Base-by-base conservation (phyloP, 768 basidiomycete species). In the Lentinula sp. region DNA sequence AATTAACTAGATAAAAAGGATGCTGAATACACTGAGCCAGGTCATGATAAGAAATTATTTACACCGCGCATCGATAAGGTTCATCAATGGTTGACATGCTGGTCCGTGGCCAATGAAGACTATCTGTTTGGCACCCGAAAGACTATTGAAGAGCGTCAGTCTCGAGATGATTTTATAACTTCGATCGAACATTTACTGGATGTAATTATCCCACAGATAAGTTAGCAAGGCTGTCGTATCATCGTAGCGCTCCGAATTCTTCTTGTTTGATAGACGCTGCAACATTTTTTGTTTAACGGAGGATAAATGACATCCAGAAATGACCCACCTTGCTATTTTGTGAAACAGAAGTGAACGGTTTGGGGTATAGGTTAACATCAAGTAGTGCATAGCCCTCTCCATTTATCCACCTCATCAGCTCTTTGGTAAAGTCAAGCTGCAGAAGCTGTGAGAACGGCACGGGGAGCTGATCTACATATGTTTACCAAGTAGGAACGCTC, bases 151-250 rank as follows among this genome's bases (percentile, higher is more conserved):
- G 36, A 15, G 49, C 62, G 28, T 63, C 39, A 15, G 18, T 61
- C 39, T n/a, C 35, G 41, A 33, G 20, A 60, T n/a, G 52, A 56
- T 52, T 5, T 18, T 28, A 16, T 39, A 9, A 7, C 9, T 16
- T 13, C 6, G 20, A 43, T 52, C 61, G 49, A 51, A n/a, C 16
- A 71, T 90, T 62, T 66, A 97, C 95, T 90, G 86, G 63, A 98
- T 79, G 68, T 95, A 95, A 68, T 98, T 96, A 72, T 98, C 96
- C 97, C 97, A 99, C 10, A 98, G 72, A 70, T 98, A 96, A 3
- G 80, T 79, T 61, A 96, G 70, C 23, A 48, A 42, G 12, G 43
- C 37, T 49, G 45, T 32, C 13, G 57, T 33, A n/a, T 59, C 45
- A 15, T 59, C 57, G 33, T 48, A 49, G 16, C 45, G 37, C 28